Conservation (phyloP, 257 asterid genomes). For the Phtheirospermum japonicum region DNA sequence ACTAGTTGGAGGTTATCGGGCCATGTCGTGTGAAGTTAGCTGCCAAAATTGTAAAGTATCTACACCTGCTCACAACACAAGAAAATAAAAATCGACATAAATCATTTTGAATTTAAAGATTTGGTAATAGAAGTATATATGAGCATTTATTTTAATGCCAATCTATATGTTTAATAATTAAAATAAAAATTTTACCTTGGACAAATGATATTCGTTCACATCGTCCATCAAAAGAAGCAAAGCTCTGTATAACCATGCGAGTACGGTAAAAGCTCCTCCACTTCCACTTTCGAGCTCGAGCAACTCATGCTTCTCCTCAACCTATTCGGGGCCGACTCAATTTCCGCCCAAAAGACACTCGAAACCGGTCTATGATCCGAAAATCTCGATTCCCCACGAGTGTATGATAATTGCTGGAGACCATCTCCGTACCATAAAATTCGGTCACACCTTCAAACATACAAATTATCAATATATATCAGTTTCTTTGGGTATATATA, state of each 20-base stretch:
- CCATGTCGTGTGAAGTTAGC: slow-evolving; percentile 41
- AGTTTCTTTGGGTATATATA: too few species aligned
- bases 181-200: not conserved
- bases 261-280: slow-evolving; percentile 85
- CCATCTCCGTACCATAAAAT: slow-evolving; percentile 89
- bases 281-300: slow-evolving; percentile 76
- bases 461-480: not conserved
- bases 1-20: too few species aligned
- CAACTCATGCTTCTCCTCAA: slow-evolving; percentile 85
- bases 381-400: slow-evolving; percentile 87
- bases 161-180: too few species aligned
- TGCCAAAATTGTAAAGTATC: slow-evolving; percentile 37
- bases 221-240: slow-evolving; percentile 65
- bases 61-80: slow-evolving; percentile 52
- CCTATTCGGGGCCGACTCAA: slow-evolving; percentile 67
- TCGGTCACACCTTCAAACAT: slow-evolving; percentile 80
- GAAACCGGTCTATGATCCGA: slow-evolving; percentile 97
- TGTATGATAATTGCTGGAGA: slow-evolving; percentile 82
- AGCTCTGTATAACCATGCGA: slow-evolving; percentile 94
- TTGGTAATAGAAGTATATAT: too few species aligned
- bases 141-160: not conserved
- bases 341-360: slow-evolving; percentile 86
- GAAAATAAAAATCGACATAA: slow-evolving; percentile 26
- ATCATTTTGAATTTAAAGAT: not conserved
- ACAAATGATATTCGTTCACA: not conserved